Percentiles rank a stretch among this genome's conserved stretches.
These are phyloP conservation scores for Saussurea involucrata DNA, from an alignment of 129 eudicot genomes.

Conservation along the genomic window DNA sequence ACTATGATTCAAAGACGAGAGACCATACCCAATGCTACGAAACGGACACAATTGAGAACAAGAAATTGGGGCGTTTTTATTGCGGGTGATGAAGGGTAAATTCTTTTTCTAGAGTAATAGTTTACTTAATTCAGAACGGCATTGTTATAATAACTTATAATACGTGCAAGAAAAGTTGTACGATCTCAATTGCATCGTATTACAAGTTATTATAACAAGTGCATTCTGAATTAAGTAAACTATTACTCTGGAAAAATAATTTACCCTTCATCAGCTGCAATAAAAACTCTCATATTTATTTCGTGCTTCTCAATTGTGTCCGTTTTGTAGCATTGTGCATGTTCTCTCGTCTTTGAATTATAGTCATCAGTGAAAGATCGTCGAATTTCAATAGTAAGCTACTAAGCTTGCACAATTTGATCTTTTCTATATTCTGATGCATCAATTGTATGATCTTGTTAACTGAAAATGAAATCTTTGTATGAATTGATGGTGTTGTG, in stretches of 20 bases:
- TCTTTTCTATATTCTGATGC: background rate
- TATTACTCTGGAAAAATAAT: background rate
- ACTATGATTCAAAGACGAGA: no score
- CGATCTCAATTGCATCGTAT: no score
- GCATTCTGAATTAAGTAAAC: background rate
- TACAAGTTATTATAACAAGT: background rate
- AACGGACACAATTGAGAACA: no score
- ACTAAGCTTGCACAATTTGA: background rate
- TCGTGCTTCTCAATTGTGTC: background rate
- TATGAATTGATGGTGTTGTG: background rate
- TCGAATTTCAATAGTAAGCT: background rate
- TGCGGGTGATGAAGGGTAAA: no score
- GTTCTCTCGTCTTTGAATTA: background rate
- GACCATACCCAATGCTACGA: no score
- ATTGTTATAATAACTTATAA: no score
- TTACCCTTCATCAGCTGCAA: background rate
- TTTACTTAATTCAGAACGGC: no score
- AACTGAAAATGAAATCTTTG: background rate
- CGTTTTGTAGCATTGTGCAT: background rate
- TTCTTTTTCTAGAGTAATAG: no score
- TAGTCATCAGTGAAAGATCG: background rate
- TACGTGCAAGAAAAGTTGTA: no score
- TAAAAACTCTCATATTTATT: background rate
- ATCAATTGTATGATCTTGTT: background rate
- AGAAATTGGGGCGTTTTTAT: no score